Evolutionary conservation across 73 alveolate genomes (phyloP).

Genomic region (Paramecium primaurelia): DNA sequence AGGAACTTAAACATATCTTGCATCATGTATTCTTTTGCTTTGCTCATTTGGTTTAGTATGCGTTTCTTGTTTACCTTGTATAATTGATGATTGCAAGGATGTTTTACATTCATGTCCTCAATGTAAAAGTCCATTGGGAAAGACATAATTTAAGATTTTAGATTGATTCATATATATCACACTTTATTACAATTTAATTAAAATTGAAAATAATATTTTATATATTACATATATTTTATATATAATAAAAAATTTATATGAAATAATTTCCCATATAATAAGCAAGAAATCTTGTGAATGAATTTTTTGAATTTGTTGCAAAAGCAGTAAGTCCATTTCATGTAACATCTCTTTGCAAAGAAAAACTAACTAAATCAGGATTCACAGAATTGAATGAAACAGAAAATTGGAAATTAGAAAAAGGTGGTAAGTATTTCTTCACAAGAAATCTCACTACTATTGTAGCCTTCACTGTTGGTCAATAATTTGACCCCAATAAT

Average conservation of each 20-base stretch:
- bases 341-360: conserved; percentile 86
- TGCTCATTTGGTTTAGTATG: conserved; percentile 44
- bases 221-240: no score
- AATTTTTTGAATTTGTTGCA: conserved; percentile 69
- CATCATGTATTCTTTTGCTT: conserved; percentile 11
- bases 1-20: conserved; percentile 26
- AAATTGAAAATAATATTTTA: no score
- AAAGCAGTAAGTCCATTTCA: conserved; percentile 88
- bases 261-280: conserved; percentile 28
- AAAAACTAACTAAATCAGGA: conserved; percentile 72
- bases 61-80: conserved; percentile 25
- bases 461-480: conserved; percentile 94
- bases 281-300: conserved; percentile 68
- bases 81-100: conserved; percentile 46
- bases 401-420: conserved; percentile 86
- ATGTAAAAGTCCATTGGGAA: not conserved
- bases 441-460: conserved; percentile 91
- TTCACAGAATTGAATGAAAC: conserved; percentile 88
- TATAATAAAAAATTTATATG: not conserved
- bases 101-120: conserved; percentile 23
- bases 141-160: conserved; percentile 8
- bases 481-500: conserved; percentile 67
- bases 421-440: conserved; percentile 91
- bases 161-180: conserved; percentile 9
- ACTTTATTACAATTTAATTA: not conserved